Conservation (phyloP, 2,329 filamentous ascomycete genomes). For the Colletotrichum sp. region DNA sequence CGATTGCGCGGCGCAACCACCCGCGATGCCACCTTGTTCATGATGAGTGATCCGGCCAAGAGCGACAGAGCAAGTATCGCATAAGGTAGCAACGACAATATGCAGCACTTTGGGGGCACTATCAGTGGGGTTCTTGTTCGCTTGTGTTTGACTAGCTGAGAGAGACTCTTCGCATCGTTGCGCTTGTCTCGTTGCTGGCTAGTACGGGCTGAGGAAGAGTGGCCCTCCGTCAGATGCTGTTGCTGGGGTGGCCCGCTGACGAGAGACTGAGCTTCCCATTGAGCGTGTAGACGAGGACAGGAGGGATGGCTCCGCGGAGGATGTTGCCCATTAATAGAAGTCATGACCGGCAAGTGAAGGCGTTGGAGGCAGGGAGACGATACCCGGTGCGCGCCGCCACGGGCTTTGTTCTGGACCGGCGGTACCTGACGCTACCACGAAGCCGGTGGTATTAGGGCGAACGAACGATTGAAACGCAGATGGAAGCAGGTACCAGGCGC, state of each 20-base stretch:
- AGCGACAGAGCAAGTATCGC: not conserved
- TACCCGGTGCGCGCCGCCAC: not conserved
- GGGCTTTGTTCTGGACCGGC: slow-evolving; percentile 3
- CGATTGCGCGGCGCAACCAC: slow-evolving; percentile 3
- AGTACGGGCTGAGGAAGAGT: slow-evolving; percentile 3
- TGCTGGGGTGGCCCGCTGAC: slow-evolving; percentile 4
- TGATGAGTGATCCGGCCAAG: slow-evolving; percentile 1
- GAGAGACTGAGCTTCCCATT: not conserved
- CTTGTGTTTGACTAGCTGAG: slow-evolving; percentile 15
- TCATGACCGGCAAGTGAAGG: slow-evolving; percentile 1
- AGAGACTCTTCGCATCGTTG: not conserved
- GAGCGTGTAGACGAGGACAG: not conserved
- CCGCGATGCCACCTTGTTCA: not conserved
- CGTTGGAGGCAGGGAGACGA: not conserved
- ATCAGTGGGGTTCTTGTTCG: slow-evolving; percentile 3
- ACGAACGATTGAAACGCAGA: not conserved
- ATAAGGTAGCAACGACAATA: not conserved
- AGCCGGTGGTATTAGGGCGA: not conserved
- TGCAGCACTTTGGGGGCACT: not conserved
- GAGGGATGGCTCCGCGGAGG: not conserved
- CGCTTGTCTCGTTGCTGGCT: slow-evolving; percentile 6
- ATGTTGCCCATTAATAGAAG: slow-evolving; percentile 1
- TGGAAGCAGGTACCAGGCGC: not conserved
- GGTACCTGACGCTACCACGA: not conserved
- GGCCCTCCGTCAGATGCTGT: not conserved